Evolutionary conservation across 106 monocot genomes (phyloP).

Genomic region (Platanthera zijinensis): DNA sequence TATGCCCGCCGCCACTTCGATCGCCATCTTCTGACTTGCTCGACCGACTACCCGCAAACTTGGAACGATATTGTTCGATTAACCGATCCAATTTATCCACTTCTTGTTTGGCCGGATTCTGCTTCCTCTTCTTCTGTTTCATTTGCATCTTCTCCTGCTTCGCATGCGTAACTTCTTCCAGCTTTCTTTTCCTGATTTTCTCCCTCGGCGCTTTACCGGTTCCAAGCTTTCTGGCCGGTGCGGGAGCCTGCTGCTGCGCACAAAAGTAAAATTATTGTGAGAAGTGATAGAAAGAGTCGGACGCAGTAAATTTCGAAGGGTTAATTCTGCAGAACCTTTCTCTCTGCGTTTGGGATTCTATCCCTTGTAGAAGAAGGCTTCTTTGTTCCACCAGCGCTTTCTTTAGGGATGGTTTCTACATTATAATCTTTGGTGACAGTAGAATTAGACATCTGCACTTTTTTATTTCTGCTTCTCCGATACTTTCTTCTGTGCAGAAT

Average conservation of each 20-base stretch:
- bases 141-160: constrained; percentile 13
- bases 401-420: not conserved
- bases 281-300: not conserved
- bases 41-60: constrained; percentile 29
- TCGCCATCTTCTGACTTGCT: constrained; percentile 21
- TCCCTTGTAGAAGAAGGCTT: not conserved
- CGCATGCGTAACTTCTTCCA: not conserved
- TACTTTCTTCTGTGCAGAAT: constrained; percentile 14
- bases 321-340: not conserved
- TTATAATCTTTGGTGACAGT: constrained; percentile 1
- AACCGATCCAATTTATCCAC: constrained; percentile 68
- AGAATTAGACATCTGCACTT: constrained; percentile 12
- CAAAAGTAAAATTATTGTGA: not conserved
- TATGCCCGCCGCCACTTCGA: constrained; percentile 4
- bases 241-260: constrained; percentile 8
- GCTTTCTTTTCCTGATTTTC: constrained; percentile 40
- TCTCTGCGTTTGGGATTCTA: not conserved
- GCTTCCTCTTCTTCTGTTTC: constrained; percentile 25
- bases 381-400: not conserved
- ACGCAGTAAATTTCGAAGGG: not conserved
- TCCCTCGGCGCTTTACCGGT: constrained; percentile 7
- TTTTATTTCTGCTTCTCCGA: constrained; percentile 12
- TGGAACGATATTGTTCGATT: constrained; percentile 72
- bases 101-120: constrained; percentile 18
- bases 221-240: not conserved